phyloP scores from a whole-genome alignment of 2,329 filamentous ascomycete species.

The Furcasterigmium sp. region DNA sequence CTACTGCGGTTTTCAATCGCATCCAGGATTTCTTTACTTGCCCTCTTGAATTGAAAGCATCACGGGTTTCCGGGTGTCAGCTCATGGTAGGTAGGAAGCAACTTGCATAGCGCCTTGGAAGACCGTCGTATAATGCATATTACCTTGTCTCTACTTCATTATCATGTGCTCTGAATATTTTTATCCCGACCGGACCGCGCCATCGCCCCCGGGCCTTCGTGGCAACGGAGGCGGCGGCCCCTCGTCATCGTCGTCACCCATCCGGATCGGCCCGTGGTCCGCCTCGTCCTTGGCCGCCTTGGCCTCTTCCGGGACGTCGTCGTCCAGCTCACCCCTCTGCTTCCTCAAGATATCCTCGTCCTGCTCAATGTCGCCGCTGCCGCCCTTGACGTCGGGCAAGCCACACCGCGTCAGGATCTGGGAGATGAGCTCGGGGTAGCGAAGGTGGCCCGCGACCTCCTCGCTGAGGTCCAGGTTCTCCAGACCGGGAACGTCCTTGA shows the following conservation, averaged over 20 bases:
- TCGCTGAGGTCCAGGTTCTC: slow-evolving; percentile 48
- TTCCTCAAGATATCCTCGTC: slow-evolving; percentile 35
- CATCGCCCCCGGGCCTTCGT: too few relatives aligned
- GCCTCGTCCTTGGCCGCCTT: background rate
- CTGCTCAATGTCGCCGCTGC: slow-evolving; percentile 40
- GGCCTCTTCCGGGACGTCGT: slow-evolving; percentile 1
- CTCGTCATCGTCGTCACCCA: background rate
- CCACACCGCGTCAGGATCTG: slow-evolving; percentile 48
- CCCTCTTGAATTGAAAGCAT: too few relatives aligned
- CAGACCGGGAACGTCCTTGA: slow-evolving; percentile 63
- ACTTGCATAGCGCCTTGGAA: too few relatives aligned
- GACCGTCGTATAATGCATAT: too few relatives aligned
- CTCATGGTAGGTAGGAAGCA: too few relatives aligned
- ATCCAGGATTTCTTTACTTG: too few relatives aligned
- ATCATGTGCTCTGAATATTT: too few relatives aligned
- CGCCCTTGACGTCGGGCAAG: slow-evolving; percentile 40
- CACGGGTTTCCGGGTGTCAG: too few relatives aligned
- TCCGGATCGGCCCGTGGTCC: background rate
- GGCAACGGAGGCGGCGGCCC: too few relatives aligned
- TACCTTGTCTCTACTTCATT: too few relatives aligned
- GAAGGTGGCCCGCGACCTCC: slow-evolving; percentile 47
- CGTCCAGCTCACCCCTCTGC: slow-evolving; percentile 18
- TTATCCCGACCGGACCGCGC: too few relatives aligned
- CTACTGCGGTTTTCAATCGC: too few relatives aligned
- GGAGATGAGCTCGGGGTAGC: slow-evolving; percentile 44